phyloP scores from a whole-genome alignment of 2,329 filamentous ascomycete genomes.

The Nothomitra cinnamomea region DNA sequence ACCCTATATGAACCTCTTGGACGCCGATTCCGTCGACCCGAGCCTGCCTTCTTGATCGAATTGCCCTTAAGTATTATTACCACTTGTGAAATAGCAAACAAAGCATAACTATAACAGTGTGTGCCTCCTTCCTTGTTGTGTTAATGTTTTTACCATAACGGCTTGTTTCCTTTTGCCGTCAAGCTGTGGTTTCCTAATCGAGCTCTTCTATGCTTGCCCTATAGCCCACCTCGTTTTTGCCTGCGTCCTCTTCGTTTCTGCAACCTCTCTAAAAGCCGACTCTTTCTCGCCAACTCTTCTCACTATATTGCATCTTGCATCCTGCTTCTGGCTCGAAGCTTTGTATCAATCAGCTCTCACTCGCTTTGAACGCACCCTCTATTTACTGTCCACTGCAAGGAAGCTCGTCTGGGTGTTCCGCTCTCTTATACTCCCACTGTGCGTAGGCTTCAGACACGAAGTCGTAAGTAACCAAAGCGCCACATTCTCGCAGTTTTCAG shows the following conservation, averaged over 20 bases:
- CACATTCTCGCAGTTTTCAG: background rate
- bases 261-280: background rate
- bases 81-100: background rate
- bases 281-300: background rate
- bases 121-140: background rate
- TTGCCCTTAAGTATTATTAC: background rate
- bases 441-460: background rate
- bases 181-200: background rate
- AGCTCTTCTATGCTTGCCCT: background rate
- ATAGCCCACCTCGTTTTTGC: background rate
- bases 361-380: conserved; percentile 3
- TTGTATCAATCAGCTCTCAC: conserved; percentile 4
- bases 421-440: background rate
- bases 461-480: background rate
- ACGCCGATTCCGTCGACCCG: background rate
- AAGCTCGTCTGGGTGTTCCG: background rate
- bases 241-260: background rate
- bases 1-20: background rate
- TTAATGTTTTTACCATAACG: background rate
- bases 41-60: background rate
- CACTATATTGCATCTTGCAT: conserved; percentile 1
- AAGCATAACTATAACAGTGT: background rate
- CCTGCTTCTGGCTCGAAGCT: conserved; percentile 2
- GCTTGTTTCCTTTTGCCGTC: background rate
- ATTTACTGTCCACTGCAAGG: conserved; percentile 2